These are phyloP conservation scores for Psilocybe cyanescens DNA, from an alignment of 768 basidiomycete species.

Conservation along the genomic window DNA sequence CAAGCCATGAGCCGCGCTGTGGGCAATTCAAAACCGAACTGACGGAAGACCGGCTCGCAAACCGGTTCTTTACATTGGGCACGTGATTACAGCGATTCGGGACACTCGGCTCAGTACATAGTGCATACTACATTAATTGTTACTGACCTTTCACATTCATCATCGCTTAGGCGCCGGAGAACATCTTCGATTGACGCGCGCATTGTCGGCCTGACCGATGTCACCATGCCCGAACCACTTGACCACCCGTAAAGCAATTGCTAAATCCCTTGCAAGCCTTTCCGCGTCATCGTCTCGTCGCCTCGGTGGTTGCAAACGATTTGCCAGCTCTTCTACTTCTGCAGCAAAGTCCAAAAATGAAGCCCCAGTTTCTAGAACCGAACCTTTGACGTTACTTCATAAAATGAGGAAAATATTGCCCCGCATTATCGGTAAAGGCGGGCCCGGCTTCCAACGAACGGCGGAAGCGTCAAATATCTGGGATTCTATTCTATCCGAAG, in stretches of 20 bases:
- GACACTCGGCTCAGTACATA: too few relatives aligned
- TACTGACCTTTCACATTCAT: background rate
- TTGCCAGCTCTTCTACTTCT: slow-evolving; percentile 9
- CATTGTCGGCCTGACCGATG: background rate
- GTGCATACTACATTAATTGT: background rate
- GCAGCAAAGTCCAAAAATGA: background rate
- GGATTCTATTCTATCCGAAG: slow-evolving; percentile 44
- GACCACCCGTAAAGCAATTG: background rate
- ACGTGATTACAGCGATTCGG: too few relatives aligned
- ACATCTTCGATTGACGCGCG: background rate
- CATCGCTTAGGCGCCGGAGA: background rate
- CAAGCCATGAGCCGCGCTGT: too few relatives aligned
- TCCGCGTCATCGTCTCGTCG: background rate
- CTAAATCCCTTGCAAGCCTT: background rate
- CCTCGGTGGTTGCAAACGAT: slow-evolving; percentile 1
- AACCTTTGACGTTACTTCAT: slow-evolving; percentile 51
- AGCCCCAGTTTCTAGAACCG: slow-evolving; percentile 15
- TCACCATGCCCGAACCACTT: background rate
- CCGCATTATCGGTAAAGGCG: slow-evolving; percentile 35
- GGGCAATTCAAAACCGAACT: too few relatives aligned
- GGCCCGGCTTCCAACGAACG: slow-evolving; percentile 19
- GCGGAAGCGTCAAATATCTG: slow-evolving; percentile 46
- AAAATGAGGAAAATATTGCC: slow-evolving; percentile 51
- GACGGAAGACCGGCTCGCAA: too few relatives aligned
- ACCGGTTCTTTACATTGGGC: too few relatives aligned